phyloP scores from a whole-genome alignment of 2,329 filamentous ascomycete species.

The Xylaria polymorpha region DNA sequence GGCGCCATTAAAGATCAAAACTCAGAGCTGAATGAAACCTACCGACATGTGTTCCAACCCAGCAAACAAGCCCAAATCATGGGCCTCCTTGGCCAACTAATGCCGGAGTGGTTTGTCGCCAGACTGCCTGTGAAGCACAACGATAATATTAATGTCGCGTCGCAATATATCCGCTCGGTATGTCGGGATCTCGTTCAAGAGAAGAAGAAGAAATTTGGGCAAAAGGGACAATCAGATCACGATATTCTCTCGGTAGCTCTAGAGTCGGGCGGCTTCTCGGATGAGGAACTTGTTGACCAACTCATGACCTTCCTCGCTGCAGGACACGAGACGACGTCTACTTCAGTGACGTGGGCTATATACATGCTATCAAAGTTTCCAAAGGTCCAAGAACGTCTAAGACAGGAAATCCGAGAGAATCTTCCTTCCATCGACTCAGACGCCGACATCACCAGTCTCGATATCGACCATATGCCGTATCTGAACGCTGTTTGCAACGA shows the following conservation, averaged over 20 bases:
- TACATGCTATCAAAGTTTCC: conserved; percentile 54
- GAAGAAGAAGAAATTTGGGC: conserved; percentile 69
- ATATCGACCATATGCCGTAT: conserved; percentile 55
- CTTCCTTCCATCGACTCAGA: conserved; percentile 52
- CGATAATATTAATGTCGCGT: conserved; percentile 67
- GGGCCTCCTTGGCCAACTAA: conserved; percentile 67
- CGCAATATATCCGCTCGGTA: conserved; percentile 69
- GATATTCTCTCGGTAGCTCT: conserved; percentile 56
- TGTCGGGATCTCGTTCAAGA: conserved; percentile 75
- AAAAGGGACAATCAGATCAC: conserved; percentile 55
- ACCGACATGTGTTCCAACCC: conserved; percentile 66
- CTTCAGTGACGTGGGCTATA: conserved; percentile 55
- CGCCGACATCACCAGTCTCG: conserved; percentile 47
- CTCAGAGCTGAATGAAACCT: conserved; percentile 68
- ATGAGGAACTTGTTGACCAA: conserved; percentile 55
- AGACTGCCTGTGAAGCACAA: conserved; percentile 78
- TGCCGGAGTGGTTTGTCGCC: conserved; percentile 71
- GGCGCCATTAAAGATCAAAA: conserved; percentile 70
- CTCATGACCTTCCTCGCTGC: conserved; percentile 58
- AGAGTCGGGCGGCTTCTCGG: conserved; percentile 53
- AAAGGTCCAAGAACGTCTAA: conserved; percentile 53
- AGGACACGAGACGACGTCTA: conserved; percentile 59
- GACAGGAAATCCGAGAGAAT: conserved; percentile 54
- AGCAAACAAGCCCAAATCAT: conserved; percentile 64
- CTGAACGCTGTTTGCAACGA: conserved; percentile 59